phyloP scores from a whole-genome alignment of 2,329 filamentous ascomycete species.

The Alternaria sp. region DNA sequence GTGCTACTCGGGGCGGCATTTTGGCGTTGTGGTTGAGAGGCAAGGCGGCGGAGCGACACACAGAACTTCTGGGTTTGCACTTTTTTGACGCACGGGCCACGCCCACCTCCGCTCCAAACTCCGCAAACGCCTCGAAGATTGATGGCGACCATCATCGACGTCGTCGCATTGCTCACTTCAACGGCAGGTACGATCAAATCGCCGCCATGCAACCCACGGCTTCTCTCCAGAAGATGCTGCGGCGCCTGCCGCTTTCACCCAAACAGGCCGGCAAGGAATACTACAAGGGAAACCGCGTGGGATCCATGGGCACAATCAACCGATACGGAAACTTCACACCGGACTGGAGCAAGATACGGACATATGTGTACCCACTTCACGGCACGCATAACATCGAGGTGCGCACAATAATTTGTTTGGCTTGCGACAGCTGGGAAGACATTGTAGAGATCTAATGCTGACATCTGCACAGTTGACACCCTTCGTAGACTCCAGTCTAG shows the following conservation, averaged over 20 bases:
- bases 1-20: slow-evolving; percentile 56
- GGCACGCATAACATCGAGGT: slow-evolving; percentile 60
- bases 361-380: slow-evolving; percentile 79
- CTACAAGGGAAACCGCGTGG: slow-evolving; percentile 95
- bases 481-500: slow-evolving; percentile 71
- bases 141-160: background rate
- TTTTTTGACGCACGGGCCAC: slow-evolving; percentile 26
- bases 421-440: background rate
- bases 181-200: background rate
- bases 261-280: slow-evolving; percentile 93
- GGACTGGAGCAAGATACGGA: slow-evolving; percentile 87
- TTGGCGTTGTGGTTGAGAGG: slow-evolving; percentile 18
- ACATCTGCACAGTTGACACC: slow-evolving; percentile 70
- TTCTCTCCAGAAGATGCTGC: slow-evolving; percentile 70
- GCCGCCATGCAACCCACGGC: slow-evolving; percentile 70
- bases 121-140: slow-evolving; percentile 18
- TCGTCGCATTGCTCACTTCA: slow-evolving; percentile 3
- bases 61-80: slow-evolving; percentile 2
- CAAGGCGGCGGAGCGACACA: background rate
- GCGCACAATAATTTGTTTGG: background rate
- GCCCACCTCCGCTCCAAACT: slow-evolving; percentile 22
- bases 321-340: slow-evolving; percentile 83
- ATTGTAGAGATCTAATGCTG: background rate
- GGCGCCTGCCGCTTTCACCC: slow-evolving; percentile 82
- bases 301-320: slow-evolving; percentile 84